Percentiles rank a stretch among this genome's conserved stretches.
These are phyloP conservation scores for Rhynchosporium graminicola DNA, from an alignment of 2,329 filamentous ascomycete genomes.

Conservation along the genomic window DNA sequence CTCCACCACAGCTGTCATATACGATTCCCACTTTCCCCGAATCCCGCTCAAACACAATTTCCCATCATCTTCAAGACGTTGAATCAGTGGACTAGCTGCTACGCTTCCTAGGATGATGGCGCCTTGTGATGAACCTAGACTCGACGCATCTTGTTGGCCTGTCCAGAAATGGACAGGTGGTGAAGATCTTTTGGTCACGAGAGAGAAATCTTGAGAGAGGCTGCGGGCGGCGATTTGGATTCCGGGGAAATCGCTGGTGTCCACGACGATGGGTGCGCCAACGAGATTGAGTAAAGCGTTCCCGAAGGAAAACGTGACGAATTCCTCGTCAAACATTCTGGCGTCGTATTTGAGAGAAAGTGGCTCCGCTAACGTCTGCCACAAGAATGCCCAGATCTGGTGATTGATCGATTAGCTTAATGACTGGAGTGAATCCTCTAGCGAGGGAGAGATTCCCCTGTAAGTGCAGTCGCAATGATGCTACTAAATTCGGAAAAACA, in stretches of 20 bases:
- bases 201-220: conserved; percentile 66
- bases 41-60: conserved; percentile 58
- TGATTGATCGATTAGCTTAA: not conserved
- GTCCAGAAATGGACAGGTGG: conserved; percentile 8
- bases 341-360: conserved; percentile 49
- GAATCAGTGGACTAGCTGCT: conserved; percentile 60
- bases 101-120: conserved; percentile 66
- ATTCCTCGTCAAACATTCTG: conserved; percentile 29
- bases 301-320: conserved; percentile 10
- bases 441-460: too few species aligned
- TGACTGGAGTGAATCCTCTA: too few species aligned
- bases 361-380: not conserved
- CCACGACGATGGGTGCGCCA: conserved; percentile 53
- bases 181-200: conserved; percentile 60
- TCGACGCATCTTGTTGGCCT: conserved; percentile 5
- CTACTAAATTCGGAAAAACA: too few species aligned
- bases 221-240: conserved; percentile 66
- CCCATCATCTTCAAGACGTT: conserved; percentile 53
- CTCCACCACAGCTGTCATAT: conserved; percentile 56
- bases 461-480: too few species aligned
- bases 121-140: conserved; percentile 36
- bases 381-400: not conserved
- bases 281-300: conserved; percentile 12
- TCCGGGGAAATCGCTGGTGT: conserved; percentile 60
- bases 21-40: conserved; percentile 68